Base-by-base conservation (phyloP, 257 asterid species). In the Nicotiana attenuata region DNA sequence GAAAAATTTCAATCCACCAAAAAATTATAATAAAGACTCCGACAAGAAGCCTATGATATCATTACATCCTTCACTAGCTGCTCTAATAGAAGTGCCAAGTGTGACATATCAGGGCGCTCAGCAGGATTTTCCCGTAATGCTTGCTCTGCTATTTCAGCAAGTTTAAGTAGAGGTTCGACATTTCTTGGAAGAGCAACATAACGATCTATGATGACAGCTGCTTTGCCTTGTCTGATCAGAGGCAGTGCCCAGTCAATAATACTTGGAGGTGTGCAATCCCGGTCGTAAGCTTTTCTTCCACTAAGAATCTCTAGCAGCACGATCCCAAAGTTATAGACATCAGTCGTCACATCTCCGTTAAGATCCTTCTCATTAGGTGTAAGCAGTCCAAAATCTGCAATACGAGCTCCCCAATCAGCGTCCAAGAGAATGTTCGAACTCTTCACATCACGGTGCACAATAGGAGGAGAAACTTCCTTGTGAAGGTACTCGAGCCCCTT, bases 381-480 rank as follows among this genome's bases (percentile, higher is more conserved):
- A 65, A 96, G 87, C 55, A 91, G 89, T 64, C 97, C 92, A 45
- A 96, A 96, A 83, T 92, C 99, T 3, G 91, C 86, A 7, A 96
- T 85, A 3, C 98, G 84, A 5, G 98, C 97, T 10, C 89, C 89
- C 95, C 93, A 92, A n/a, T 96, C 97, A 15, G 87, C 85, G 63
- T 96, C 99, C 80, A 96, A 68, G n/a, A 96, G 96, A 69, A 96
- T 92, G 65, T 96, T 96, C 26, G 98, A 92, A 91, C 97, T 92
- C 87, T 89, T 91, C 4, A 96, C 83, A 56, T 91, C 91, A 6
- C 95, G 95, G 80, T 96, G 99, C n/a, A 86, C 92, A 1, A 96
- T 93, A 0, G 99, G 97, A 59, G 98, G 99, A 3, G 85, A 86
- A 11, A 85, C 95, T 63, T 91, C 97, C 78, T 84, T 89, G 80